A percentile compares a stretch with the other conserved stretches of the same genome.
Conservation (phyloP, 148 eudicot genomes). For the Chenopodium berlandieri region DNA sequence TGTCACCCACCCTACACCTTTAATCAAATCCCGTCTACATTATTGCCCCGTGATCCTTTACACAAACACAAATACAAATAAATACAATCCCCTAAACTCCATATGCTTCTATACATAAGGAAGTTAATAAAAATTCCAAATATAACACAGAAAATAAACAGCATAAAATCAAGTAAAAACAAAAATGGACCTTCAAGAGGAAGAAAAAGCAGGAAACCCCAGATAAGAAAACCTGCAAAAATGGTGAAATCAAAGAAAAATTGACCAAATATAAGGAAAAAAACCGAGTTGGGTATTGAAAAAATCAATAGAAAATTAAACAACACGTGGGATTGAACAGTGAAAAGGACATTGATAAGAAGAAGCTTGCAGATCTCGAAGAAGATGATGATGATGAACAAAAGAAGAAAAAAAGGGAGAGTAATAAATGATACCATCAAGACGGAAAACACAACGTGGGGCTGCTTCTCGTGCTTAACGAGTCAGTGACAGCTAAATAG, state of each 20-base stretch:
- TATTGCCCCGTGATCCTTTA: no score
- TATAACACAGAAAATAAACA: not conserved
- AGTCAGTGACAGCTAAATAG: slow-evolving; percentile 3
- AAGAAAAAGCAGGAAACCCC: slow-evolving; percentile 6
- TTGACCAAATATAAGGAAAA: slow-evolving; percentile 15
- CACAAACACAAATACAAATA: not conserved
- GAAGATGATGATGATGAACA: not conserved
- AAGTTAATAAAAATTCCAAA: no score
- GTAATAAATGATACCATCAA: slow-evolving; percentile 15
- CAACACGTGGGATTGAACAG: slow-evolving; percentile 32
- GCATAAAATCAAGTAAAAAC: not conserved
- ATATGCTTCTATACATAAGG: not conserved
- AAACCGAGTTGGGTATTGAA: not conserved
- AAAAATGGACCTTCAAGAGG: slow-evolving; percentile 14
- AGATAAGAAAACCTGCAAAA: slow-evolving; percentile 21
- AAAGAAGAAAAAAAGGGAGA: not conserved
- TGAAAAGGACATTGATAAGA: slow-evolving; percentile 13
- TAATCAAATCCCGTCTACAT: not conserved
- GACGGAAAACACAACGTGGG: slow-evolving; percentile 23
- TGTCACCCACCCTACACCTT: not conserved
- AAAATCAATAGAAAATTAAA: not conserved
- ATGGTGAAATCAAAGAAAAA: not conserved
- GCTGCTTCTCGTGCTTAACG: slow-evolving; percentile 16
- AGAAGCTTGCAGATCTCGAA: slow-evolving; percentile 29
- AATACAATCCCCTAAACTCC: not conserved